These are phyloP conservation scores for Phytopythium kandeliae DNA, from an alignment of 352 stramenopile genomes.

Conservation along the genomic window DNA sequence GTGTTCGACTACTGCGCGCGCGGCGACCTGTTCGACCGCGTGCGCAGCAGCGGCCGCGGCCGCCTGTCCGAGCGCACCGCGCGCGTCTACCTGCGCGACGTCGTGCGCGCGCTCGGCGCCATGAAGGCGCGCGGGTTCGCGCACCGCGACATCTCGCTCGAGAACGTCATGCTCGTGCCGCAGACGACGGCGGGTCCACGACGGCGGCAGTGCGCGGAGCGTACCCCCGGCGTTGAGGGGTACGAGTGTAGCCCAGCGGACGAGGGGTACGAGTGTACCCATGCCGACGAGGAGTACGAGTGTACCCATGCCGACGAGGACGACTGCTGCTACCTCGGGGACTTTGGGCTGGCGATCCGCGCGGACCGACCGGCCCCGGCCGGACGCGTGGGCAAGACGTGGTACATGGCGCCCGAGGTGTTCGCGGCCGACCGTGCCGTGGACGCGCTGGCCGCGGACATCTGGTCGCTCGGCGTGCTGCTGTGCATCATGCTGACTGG, in stretches of 20 bases:
- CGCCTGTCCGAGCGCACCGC: constrained; percentile 25
- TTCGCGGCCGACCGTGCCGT: constrained; percentile 33
- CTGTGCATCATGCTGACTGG: constrained; percentile 58
- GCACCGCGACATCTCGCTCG: constrained; percentile 57
- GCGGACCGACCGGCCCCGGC: constrained; percentile 12
- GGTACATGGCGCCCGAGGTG: constrained; percentile 68
- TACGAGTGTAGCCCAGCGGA: background rate
- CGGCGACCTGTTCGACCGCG: constrained; percentile 49
- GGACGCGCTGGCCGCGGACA: constrained; percentile 38
- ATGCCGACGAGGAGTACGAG: background rate
- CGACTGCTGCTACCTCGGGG: constrained; percentile 38
- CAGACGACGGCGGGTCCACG: too few species aligned
- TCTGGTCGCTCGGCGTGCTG: constrained; percentile 60
- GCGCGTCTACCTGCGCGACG: constrained; percentile 30
- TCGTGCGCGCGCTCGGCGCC: constrained; percentile 23
- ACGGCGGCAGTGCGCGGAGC: too few species aligned
- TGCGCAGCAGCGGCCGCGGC: constrained; percentile 25
- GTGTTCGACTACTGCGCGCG: constrained; percentile 48
- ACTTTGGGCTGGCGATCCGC: constrained; percentile 41
- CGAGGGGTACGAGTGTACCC: background rate
- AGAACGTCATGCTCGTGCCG: constrained; percentile 46
- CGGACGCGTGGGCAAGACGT: constrained; percentile 46
- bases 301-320: constrained; percentile 6
- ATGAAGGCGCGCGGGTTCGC: constrained; percentile 42
- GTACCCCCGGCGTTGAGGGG: background rate